Percentiles rank a stretch among this genome's conserved stretches.
Conservation (phyloP, 148 eudicot species). For the Rhododendron griersonianum region DNA sequence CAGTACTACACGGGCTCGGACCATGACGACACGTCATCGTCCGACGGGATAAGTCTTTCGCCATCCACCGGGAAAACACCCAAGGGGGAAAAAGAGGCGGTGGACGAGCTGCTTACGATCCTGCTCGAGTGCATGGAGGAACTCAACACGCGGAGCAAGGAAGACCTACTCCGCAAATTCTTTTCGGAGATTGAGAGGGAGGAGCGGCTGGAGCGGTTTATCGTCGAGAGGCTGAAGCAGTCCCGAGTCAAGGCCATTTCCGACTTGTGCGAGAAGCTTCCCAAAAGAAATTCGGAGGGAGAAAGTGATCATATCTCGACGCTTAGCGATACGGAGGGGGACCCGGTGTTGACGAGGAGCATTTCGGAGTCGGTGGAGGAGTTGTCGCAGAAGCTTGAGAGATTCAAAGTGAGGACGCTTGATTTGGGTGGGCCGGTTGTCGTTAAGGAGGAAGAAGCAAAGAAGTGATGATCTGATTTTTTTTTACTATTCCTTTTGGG, state of each 20-base stretch:
- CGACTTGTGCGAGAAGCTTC: not conserved
- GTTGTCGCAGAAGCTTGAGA: slow-evolving; percentile 18
- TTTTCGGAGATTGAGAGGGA: slow-evolving; percentile 14
- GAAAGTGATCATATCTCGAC: not conserved
- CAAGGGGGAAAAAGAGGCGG: slow-evolving; percentile 6
- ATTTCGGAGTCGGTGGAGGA: slow-evolving; percentile 18
- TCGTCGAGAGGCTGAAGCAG: slow-evolving; percentile 6
- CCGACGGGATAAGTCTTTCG: not conserved
- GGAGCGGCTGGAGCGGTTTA: not conserved
- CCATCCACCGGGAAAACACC: slow-evolving; percentile 3
- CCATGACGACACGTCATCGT: not conserved
- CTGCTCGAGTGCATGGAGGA: slow-evolving; percentile 8
- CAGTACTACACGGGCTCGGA: not conserved
- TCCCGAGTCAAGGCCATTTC: slow-evolving; percentile 1
- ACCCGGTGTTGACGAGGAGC: not conserved
- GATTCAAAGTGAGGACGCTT: slow-evolving; percentile 22
- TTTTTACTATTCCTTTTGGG: not conserved
- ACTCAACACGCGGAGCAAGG: slow-evolving; percentile 5
- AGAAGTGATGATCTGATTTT: not conserved
- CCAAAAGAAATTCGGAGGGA: not conserved
- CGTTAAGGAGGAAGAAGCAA: not conserved
- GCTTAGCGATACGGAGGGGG: not conserved
- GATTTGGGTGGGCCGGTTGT: not conserved
- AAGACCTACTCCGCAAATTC: slow-evolving; percentile 5
- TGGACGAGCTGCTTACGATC: slow-evolving; percentile 6